Evolutionary conservation across 306 rosid species (phyloP), one percentile per base, ranked within the genome.

Genomic region (Quercus gilva): DNA sequence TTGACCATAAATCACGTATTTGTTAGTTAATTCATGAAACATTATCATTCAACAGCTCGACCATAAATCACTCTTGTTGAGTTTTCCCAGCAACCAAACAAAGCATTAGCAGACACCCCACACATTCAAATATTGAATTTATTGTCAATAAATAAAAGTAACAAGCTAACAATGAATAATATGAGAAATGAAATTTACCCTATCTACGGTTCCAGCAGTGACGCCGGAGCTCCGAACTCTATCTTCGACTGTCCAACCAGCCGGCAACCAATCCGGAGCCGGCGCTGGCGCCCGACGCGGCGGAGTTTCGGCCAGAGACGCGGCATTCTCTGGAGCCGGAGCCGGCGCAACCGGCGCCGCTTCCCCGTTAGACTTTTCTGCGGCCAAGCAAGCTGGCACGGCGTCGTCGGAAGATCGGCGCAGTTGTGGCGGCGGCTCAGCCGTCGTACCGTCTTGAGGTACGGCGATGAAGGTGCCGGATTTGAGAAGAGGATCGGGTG

Each of bases 151-250:
- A 8, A 41, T 37, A 37, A 37, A 37, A 37, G 45, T 7, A 37
- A 7, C 45, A 7, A 37, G 45, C 45, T 37, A 37, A 37, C 11
- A 37, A 37, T 8, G 45, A 41, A 2, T 41, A 2, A 37, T 8
- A 21, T 70, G n/a, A 5, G 9, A 67, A 69, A 5, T 25, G 17
- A 84, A 58, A 11, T 83, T 80, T 45, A 89, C 92, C 90, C 68
- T 86, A 69, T 89, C 92, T 15, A 59, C 72, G 1, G 71, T 25
- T 63, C 92, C 92, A 28, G 92, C 92, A 1, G 90, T 82, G 26
- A 84, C 87, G 74, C 92, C 92, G 13, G 90, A 82, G 87, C n/a
- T 21, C 79, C 92, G 87, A 9, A 89, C 90, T 83, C 74, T 89
- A 45, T 78, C 84, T 61, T 84, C 85, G 2, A 83, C 71, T 0